Evolutionary conservation across 2,329 filamentous ascomycete species (phyloP), one percentile per base, ranked within the genome.

Genomic region (Aspergillus persii): DNA sequence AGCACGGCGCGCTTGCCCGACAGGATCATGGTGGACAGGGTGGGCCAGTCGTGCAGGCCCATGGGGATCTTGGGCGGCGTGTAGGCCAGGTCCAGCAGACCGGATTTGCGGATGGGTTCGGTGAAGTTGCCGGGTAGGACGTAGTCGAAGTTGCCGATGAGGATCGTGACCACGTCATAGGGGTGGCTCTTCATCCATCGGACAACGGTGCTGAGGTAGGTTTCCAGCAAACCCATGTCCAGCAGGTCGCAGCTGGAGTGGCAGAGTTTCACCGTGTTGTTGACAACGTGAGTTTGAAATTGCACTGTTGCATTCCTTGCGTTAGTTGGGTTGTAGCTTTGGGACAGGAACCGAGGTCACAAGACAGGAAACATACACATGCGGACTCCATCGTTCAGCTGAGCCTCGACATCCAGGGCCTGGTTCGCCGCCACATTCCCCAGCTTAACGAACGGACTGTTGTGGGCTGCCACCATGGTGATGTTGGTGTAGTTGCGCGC

Each of bases 91-190:
- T 87, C 82, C 23, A 84, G 77, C 29, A 97, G 83, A 4, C 92
- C 92, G 0, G 89, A 87, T 56, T 83, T 78, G 71, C 90, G 80
- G 64, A 97, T 88, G 36, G 86, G 87, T 0, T 82, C 82, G 5
- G 83, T 85, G 73, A 91, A 96, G 60, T 83, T 82, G 4, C 74
- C 76, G 1, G 89, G 80, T 4, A 80, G 77, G n/a, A 88, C 86
- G 71, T 89, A 90, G 76, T 92, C 90, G 68, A 85, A 88, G 74
- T 97, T 97, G 58, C 88, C 92, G 53, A 97, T 87, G 18, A 97
- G 81, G 63, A 97, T 87, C 1, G 91, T 93, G 29, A 97, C 85
- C 1, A 97, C 90, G 64, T 97, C 93, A 77, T 91, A 94, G 0
- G 92, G 92, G 66, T 97, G 87, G 0, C 71, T 67, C 6, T 83